phyloP scores from a whole-genome alignment of 2,329 filamentous ascomycete genomes.

The Microsporum canis region DNA sequence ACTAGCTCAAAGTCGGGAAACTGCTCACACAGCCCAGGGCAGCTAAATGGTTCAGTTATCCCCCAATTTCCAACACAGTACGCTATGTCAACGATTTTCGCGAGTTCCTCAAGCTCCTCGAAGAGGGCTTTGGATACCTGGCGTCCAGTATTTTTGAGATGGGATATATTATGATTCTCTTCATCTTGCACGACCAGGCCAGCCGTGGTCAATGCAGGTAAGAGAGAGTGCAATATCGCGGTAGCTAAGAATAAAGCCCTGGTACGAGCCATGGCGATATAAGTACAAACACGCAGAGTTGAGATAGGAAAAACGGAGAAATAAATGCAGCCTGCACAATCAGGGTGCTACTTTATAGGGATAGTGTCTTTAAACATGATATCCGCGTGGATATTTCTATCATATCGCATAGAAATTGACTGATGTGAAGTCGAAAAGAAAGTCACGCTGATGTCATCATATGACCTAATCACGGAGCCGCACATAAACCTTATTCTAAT shows the following conservation, averaged over 20 bases:
- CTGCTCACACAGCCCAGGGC: slow-evolving; percentile 71
- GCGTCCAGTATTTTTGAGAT: background rate
- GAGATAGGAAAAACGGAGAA: background rate
- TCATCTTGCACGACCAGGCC: background rate
- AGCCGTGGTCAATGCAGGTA: background rate
- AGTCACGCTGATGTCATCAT: background rate
- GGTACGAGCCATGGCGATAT: background rate
- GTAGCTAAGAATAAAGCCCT: background rate
- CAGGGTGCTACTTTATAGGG: background rate
- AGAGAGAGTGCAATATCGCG: background rate
- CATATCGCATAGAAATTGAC: background rate
- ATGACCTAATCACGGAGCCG: slow-evolving; percentile 1
- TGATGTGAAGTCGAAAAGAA: background rate
- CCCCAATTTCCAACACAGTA: slow-evolving; percentile 87
- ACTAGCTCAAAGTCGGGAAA: slow-evolving; percentile 71
- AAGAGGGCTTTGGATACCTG: slow-evolving; percentile 57
- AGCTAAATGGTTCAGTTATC: slow-evolving; percentile 70
- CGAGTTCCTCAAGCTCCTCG: slow-evolving; percentile 68
- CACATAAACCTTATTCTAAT: slow-evolving; percentile 1
- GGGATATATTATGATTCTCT: background rate
- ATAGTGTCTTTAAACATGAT: background rate
- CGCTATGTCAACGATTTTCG: slow-evolving; percentile 84
- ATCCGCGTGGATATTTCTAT: background rate
- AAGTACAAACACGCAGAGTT: background rate
- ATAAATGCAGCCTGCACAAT: background rate